These are phyloP conservation scores for Oxytropis ochrocephala DNA, from an alignment of 306 rosid species.

Conservation along the genomic window DNA sequence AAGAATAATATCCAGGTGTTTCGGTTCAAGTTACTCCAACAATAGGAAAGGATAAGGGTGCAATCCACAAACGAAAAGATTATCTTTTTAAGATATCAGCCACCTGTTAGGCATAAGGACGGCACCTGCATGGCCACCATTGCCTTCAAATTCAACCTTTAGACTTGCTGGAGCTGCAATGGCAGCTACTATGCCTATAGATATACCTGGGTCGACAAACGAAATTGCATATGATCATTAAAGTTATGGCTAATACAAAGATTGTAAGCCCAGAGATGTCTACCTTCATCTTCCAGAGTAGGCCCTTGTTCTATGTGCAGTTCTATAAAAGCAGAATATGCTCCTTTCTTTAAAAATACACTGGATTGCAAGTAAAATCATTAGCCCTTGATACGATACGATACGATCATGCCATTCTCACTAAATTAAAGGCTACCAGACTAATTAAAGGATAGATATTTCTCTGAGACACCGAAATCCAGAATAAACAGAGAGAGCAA, in stretches of 20 bases:
- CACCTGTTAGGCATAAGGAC: conserved; percentile 93
- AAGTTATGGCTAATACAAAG: background rate
- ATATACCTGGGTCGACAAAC: conserved; percentile 46
- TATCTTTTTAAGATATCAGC: conserved; percentile 6
- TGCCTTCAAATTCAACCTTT: conserved; percentile 86
- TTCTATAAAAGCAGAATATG: conserved; percentile 86
- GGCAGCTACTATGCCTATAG: conserved; percentile 84
- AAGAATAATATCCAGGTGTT: background rate
- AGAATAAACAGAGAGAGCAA: too few species aligned
- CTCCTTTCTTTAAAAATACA: conserved; percentile 64
- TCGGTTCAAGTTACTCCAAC: conserved; percentile 5
- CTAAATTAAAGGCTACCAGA: too few species aligned
- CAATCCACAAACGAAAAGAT: background rate
- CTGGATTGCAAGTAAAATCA: too few species aligned
- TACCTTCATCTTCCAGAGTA: conserved; percentile 86
- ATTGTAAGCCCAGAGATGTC: background rate
- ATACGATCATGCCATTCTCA: too few species aligned
- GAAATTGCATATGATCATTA: background rate
- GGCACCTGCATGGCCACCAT: conserved; percentile 94
- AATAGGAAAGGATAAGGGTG: background rate
- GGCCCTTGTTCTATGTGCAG: conserved; percentile 98
- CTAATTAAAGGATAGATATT: too few species aligned
- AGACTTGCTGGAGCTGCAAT: conserved; percentile 96
- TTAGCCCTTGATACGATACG: too few species aligned
- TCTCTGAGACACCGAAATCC: too few species aligned